Conservation (phyloP, 78 protist species). For the Chrysochromulina tobinii region DNA sequence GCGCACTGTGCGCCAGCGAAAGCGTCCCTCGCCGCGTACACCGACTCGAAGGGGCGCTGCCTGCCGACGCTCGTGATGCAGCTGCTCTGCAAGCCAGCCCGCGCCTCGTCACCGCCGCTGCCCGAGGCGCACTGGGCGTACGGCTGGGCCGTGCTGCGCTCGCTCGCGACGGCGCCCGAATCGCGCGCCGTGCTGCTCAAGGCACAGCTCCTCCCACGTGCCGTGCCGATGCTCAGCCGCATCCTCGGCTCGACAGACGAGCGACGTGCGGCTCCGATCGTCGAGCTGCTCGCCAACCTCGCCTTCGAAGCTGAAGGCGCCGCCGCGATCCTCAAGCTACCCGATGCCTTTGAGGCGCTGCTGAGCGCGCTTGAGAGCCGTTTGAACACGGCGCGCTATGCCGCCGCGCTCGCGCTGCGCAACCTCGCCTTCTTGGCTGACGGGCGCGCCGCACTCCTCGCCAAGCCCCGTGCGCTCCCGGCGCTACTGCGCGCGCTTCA, state of each 20-base stretch:
- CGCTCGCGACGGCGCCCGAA: too few species aligned
- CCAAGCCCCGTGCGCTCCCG: background rate
- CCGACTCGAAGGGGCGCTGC: background rate
- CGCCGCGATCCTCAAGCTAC: background rate
- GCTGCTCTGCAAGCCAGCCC: background rate
- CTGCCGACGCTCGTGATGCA: background rate
- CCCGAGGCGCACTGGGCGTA: too few species aligned
- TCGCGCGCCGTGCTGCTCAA: background rate
- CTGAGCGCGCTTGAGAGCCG: background rate
- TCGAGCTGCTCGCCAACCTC: background rate
- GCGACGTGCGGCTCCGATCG: background rate
- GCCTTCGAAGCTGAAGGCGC: background rate
- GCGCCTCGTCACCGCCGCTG: background rate
- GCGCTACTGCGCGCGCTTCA: background rate
- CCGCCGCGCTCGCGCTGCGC: background rate
- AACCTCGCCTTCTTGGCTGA: background rate
- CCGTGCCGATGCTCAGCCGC: background rate
- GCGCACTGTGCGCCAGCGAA: slow-evolving; percentile 1
- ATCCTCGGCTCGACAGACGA: background rate
- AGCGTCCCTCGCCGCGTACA: background rate
- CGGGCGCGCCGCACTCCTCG: background rate
- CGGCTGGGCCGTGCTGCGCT: too few species aligned
- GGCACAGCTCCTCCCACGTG: background rate
- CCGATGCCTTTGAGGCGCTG: background rate
- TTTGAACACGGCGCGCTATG: background rate